Conservation (phyloP, 2,329 filamentous ascomycete genomes). For the Diaporthe citrichinensis region DNA sequence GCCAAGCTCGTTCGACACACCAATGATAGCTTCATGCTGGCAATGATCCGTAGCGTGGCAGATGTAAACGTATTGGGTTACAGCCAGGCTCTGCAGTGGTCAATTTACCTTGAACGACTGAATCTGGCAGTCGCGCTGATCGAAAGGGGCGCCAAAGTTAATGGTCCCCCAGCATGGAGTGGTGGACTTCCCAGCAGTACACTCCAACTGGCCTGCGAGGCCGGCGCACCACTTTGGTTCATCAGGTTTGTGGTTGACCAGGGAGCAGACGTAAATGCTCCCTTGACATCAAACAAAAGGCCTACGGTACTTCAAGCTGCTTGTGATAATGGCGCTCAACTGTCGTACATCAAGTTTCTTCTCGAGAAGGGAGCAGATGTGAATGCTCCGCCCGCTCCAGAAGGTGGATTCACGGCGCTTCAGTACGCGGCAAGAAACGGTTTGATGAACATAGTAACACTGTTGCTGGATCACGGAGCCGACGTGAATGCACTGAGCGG, state of each 20-base stretch:
- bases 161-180: neutral
- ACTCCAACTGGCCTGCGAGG: neutral
- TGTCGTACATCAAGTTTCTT: neutral
- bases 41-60: neutral
- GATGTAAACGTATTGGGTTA: neutral
- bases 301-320: neutral
- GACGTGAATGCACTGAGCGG: neutral
- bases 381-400: neutral
- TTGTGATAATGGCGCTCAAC: neutral
- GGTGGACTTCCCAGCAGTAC: neutral
- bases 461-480: neutral
- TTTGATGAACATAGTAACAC: neutral
- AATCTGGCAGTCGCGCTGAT: neutral
- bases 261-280: neutral
- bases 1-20: neutral
- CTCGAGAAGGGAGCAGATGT: constrained; percentile 8
- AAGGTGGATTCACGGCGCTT: neutral
- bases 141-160: neutral
- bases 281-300: neutral
- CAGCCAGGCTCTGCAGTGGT: neutral
- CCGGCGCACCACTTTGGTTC: neutral
- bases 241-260: neutral
- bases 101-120: neutral
- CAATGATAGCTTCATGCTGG: neutral
- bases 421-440: neutral